These are phyloP conservation scores for Pseudocercospora fuligena DNA, from an alignment of 2,329 filamentous ascomycete species.

Conservation along the genomic window DNA sequence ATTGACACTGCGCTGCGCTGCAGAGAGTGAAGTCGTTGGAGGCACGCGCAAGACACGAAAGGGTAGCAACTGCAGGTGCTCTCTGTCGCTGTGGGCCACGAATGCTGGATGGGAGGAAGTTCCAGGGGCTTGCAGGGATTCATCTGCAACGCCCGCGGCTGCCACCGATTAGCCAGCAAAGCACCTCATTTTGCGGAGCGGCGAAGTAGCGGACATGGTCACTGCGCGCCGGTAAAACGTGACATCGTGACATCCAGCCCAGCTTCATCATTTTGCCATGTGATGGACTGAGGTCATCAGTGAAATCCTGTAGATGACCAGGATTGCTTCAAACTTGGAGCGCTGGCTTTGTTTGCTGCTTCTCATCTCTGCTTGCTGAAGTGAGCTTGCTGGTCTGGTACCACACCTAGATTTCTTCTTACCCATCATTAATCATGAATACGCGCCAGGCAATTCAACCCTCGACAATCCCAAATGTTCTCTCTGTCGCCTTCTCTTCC, in stretches of 20 bases:
- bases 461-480: conserved; percentile 72
- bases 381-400: not conserved
- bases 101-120: conserved; percentile 23
- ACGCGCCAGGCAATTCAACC: conserved; percentile 84
- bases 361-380: not conserved
- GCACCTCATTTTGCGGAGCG: conserved; percentile 9
- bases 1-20: not conserved
- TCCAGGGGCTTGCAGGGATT: conserved; percentile 25
- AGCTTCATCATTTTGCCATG: not conserved
- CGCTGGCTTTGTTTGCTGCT: not conserved
- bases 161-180: conserved; percentile 13
- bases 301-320: not conserved
- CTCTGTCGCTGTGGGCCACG: conserved; percentile 17
- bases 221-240: not conserved
- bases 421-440: conserved; percentile 67
- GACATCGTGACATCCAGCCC: not conserved
- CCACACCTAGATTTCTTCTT: too few relatives aligned
- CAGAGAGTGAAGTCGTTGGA: not conserved
- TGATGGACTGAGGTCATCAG: conserved; percentile 2
- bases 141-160: conserved; percentile 13
- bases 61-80: conserved; percentile 9
- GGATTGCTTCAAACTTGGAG: not conserved
- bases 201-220: conserved; percentile 3
- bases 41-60: conserved; percentile 2
- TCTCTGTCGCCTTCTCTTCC: conserved; percentile 84